phyloP scores from a whole-genome alignment of 2,329 filamentous ascomycete species.

The Gnomoniopsis sp. region DNA sequence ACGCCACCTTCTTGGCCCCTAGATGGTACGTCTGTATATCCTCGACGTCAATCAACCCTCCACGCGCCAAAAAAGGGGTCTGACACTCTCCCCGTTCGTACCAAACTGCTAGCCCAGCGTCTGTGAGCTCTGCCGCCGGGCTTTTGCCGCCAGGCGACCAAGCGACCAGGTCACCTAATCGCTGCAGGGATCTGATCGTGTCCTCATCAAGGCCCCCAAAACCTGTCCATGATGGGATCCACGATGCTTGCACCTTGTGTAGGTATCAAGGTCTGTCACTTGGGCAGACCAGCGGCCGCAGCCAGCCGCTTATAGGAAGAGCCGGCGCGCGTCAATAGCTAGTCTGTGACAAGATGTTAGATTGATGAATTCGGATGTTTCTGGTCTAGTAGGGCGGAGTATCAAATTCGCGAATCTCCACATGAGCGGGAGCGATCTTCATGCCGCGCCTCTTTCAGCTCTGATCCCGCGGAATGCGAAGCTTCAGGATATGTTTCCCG shows the following conservation, averaged over 20 bases:
- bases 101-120: background rate
- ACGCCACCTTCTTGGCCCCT: background rate
- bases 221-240: constrained; percentile 12
- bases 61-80: constrained; percentile 5
- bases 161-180: constrained; percentile 11
- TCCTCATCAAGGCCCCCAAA: constrained; percentile 5
- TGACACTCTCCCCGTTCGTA: background rate
- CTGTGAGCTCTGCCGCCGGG: background rate
- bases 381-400: background rate
- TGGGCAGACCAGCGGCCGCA: background rate
- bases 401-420: background rate
- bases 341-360: background rate
- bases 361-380: background rate
- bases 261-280: background rate
- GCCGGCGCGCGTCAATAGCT: background rate
- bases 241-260: constrained; percentile 16
- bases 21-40: background rate
- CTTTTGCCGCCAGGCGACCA: constrained; percentile 14
- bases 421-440: background rate
- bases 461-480: background rate
- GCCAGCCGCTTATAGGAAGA: background rate
- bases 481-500: background rate
- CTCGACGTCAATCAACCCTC: background rate
- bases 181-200: constrained; percentile 7
- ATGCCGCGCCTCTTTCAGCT: background rate